These are phyloP conservation scores for Aurinia saxatilis DNA, from an alignment of 345 rosid species.

Conservation along the genomic window DNA sequence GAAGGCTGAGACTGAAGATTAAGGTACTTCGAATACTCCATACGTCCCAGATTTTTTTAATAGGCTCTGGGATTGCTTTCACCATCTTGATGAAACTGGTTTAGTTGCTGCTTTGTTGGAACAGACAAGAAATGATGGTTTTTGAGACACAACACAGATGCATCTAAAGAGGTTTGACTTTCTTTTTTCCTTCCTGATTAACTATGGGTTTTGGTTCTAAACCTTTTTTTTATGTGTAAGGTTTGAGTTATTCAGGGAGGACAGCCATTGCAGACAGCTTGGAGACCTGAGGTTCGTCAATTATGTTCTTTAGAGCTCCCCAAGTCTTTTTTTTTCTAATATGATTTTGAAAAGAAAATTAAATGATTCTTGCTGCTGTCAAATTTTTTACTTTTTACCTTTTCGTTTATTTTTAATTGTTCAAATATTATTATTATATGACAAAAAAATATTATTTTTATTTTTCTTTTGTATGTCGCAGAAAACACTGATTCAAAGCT, in stretches of 20 bases:
- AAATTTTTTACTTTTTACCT: too few species aligned
- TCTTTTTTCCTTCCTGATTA: neutral
- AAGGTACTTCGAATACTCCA: constrained; percentile 25
- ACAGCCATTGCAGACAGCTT: constrained; percentile 16
- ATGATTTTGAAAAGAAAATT: too few species aligned
- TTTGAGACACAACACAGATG: neutral
- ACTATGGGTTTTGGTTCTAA: neutral
- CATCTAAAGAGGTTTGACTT: neutral
- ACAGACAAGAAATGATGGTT: neutral
- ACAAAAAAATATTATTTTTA: too few species aligned
- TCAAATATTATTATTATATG: too few species aligned
- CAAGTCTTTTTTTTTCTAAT: neutral
- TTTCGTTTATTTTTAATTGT: too few species aligned
- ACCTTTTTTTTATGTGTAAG: neutral
- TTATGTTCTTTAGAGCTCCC: neutral
- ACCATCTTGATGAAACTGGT: constrained; percentile 2
- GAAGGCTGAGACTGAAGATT: constrained; percentile 29
- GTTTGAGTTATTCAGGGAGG: neutral
- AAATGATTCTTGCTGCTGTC: too few species aligned
- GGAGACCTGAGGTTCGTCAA: constrained; percentile 9
- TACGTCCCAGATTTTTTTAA: constrained; percentile 18
- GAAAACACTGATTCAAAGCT: neutral
- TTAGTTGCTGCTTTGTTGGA: neutral
- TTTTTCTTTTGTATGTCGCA: too few species aligned
- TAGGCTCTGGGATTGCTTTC: neutral